A percentile compares a stretch with the other conserved stretches of the same genome.
phyloP scores from a whole-genome alignment of 2,329 filamentous ascomycete species.

The Fusarium sambucinum region DNA sequence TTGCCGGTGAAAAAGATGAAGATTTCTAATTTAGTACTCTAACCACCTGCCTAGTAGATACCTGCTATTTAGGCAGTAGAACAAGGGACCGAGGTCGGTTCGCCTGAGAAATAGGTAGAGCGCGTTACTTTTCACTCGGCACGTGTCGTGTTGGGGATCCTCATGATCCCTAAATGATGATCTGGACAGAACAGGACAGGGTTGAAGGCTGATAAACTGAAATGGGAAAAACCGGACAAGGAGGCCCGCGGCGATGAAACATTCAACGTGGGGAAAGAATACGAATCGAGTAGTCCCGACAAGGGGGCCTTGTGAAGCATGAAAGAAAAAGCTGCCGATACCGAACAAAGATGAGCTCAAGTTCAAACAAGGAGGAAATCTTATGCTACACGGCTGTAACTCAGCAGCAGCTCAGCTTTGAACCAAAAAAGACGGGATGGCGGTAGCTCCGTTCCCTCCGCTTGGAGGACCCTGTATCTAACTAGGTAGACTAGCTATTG shows the following conservation, averaged over 20 bases:
- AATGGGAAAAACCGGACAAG: slow-evolving; percentile 38
- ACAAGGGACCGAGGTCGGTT: slow-evolving; percentile 4
- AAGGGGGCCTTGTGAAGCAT: slow-evolving; percentile 14
- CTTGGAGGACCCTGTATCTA: background rate
- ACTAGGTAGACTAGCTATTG: background rate
- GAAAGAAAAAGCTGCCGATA: slow-evolving; percentile 18
- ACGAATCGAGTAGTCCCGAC: slow-evolving; percentile 44
- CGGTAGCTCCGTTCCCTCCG: slow-evolving; percentile 33
- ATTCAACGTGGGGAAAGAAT: slow-evolving; percentile 48
- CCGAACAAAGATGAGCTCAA: slow-evolving; percentile 20
- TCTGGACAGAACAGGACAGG: slow-evolving; percentile 14
- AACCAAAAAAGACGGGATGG: slow-evolving; percentile 37
- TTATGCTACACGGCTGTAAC: slow-evolving; percentile 27
- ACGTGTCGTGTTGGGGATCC: slow-evolving; percentile 38
- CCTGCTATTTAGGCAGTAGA: background rate
- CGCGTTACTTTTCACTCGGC: slow-evolving; percentile 36
- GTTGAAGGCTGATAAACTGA: slow-evolving; percentile 17
- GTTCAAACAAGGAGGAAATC: slow-evolving; percentile 30
- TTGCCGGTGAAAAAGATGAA: slow-evolving; percentile 6
- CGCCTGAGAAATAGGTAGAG: slow-evolving; percentile 27
- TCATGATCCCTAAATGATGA: slow-evolving; percentile 10
- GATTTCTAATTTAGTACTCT: slow-evolving; percentile 7
- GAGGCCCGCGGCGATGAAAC: slow-evolving; percentile 44
- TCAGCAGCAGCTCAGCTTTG: background rate
- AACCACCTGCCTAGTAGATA: too few species aligned